Evolutionary conservation across 805 yeast genomes (phyloP).

Genomic region (Zygoascus bituminiphila): DNA sequence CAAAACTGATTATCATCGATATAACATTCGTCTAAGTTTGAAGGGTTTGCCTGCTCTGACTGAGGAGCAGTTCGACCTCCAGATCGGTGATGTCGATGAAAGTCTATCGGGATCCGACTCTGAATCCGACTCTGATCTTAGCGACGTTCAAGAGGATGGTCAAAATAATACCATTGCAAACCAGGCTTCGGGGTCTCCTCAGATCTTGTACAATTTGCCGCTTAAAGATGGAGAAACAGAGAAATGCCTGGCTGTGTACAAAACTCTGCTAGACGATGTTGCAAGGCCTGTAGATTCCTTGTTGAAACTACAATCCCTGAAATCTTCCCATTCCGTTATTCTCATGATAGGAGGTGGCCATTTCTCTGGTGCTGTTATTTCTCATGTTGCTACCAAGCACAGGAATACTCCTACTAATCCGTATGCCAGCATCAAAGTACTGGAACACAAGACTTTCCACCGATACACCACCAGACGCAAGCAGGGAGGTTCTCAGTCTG

Average conservation of each 20-base stretch:
- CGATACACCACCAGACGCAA: constrained; percentile 93
- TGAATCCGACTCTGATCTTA: constrained; percentile 8
- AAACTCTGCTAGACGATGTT: constrained; percentile 44
- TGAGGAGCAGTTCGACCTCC: constrained; percentile 50
- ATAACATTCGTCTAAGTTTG: constrained; percentile 49
- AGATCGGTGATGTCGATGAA: constrained; percentile 41
- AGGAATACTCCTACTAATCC: constrained; percentile 54
- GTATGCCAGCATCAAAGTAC: constrained; percentile 31
- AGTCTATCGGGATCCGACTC: constrained; percentile 48
- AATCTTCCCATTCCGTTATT: constrained; percentile 48
- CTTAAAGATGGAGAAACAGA: constrained; percentile 8
- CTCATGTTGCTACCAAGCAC: constrained; percentile 49
- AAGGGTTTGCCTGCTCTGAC: constrained; percentile 39
- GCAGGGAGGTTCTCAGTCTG: constrained; percentile 95
- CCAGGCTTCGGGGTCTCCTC: constrained; percentile 49
- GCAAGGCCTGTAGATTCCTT: constrained; percentile 45
- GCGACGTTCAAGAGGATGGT: constrained; percentile 25
- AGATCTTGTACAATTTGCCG: constrained; percentile 37
- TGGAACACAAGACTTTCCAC: constrained; percentile 81
- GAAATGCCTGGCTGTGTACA: constrained; percentile 59
- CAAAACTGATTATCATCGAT: constrained; percentile 50
- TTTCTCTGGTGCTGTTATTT: constrained; percentile 89
- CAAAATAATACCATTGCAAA: constrained; percentile 31
- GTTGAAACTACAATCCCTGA: constrained; percentile 29
- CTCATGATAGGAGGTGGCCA: constrained; percentile 98